These are phyloP conservation scores for Pseudomassariella vexata DNA, from an alignment of 2,329 filamentous ascomycete genomes.

Conservation along the genomic window DNA sequence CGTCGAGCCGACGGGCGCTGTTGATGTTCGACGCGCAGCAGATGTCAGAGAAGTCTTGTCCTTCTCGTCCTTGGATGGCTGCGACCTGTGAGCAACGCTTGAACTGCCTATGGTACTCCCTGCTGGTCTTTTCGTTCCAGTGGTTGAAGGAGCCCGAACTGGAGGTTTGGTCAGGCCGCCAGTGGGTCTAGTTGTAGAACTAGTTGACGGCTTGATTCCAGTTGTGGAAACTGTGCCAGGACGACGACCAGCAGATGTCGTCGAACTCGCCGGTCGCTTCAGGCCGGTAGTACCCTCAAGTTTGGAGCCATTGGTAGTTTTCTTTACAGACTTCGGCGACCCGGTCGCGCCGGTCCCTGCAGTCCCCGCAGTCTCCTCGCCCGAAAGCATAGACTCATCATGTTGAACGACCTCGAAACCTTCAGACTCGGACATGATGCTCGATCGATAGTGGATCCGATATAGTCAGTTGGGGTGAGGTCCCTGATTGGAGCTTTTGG, in stretches of 20 bases:
- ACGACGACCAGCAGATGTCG: constrained; percentile 25
- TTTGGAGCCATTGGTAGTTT: constrained; percentile 25
- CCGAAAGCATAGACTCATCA: constrained; percentile 32
- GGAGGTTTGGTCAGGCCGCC: constrained; percentile 41
- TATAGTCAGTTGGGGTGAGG: too few species aligned
- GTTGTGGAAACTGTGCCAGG: constrained; percentile 23
- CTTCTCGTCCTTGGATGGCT: constrained; percentile 44
- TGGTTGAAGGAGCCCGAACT: constrained; percentile 41
- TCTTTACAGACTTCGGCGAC: constrained; percentile 22
- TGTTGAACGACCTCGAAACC: constrained; percentile 38
- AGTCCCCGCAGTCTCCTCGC: constrained; percentile 26
- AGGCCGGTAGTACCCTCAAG: constrained; percentile 22
- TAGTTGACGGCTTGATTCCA: constrained; percentile 22
- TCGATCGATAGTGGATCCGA: too few species aligned
- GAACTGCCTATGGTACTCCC: constrained; percentile 29
- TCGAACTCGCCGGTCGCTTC: constrained; percentile 30
- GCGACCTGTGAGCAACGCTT: constrained; percentile 36
- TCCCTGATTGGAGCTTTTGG: too few species aligned
- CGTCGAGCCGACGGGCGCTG: constrained; percentile 33
- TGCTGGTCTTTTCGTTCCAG: too few species aligned
- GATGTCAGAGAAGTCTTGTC: constrained; percentile 35
- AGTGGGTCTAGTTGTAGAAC: constrained; percentile 27
- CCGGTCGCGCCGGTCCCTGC: constrained; percentile 22
- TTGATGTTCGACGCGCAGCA: constrained; percentile 36
- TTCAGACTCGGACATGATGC: constrained; percentile 41